Percentiles rank a stretch among this genome's conserved stretches.
phyloP scores from a whole-genome alignment of 2,329 filamentous ascomycete species.

The Diaporthe citri region DNA sequence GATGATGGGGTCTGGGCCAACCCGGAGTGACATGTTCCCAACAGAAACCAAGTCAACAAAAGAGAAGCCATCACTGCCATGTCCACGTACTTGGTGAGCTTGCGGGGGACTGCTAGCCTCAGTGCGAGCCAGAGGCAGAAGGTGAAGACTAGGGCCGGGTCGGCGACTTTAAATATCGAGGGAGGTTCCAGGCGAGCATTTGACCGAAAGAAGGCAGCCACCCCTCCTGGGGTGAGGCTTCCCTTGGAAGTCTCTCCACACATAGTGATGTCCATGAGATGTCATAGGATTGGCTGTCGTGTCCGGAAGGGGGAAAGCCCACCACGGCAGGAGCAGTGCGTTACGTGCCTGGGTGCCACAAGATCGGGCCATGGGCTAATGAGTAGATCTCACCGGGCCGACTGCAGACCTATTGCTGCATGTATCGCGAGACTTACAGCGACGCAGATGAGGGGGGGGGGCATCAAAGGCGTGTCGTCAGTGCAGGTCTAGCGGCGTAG shows the following conservation, averaged over 20 bases:
- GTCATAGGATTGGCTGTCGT: conserved; percentile 8
- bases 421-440: conserved; percentile 15
- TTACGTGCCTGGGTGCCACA: not conserved
- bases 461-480: conserved; percentile 1
- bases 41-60: conserved; percentile 21
- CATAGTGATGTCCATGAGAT: not conserved
- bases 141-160: not conserved
- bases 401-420: conserved; percentile 26
- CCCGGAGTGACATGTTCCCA: conserved; percentile 14
- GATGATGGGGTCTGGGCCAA: conserved; percentile 21
- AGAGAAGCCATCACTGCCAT: conserved; percentile 34
- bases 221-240: not conserved
- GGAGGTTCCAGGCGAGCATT: conserved; percentile 12
- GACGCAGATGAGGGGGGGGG: not conserved
- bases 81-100: conserved; percentile 25
- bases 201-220: not conserved
- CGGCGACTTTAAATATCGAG: conserved; percentile 18
- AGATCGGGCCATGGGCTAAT: not conserved
- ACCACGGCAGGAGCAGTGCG: not conserved
- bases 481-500: not conserved
- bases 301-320: not conserved
- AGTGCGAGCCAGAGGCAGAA: conserved; percentile 10
- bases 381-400: conserved; percentile 14
- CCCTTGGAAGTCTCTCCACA: not conserved
- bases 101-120: conserved; percentile 22